A percentile compares a stretch with the other conserved stretches of the same genome.
Conservation (phyloP, 208 protist species). For the Trichomonas tenax region DNA sequence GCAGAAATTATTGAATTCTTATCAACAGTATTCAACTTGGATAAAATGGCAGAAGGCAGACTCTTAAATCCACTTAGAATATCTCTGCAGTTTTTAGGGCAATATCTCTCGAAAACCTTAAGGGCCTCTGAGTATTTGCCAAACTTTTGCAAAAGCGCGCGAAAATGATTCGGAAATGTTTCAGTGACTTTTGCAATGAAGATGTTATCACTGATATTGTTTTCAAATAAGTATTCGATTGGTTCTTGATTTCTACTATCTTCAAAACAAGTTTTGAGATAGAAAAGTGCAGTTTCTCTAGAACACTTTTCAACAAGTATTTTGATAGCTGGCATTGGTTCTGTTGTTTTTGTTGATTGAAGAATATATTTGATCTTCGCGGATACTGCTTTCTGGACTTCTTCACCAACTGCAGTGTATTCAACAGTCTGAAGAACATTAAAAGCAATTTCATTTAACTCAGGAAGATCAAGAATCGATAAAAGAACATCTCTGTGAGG, state of each 20-base stretch:
- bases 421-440: not conserved
- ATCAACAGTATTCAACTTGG: not conserved
- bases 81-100: not conserved
- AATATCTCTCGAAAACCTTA: not conserved
- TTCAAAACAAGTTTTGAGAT: not conserved
- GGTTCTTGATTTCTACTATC: not conserved
- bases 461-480: not conserved
- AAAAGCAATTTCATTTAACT: not conserved
- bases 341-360: not conserved
- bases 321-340: not conserved
- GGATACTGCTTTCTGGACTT: not conserved
- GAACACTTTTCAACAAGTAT: not conserved
- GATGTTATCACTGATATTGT: not conserved
- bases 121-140: not conserved
- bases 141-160: not conserved
- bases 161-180: not conserved
- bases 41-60: not conserved
- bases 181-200: not conserved
- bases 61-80: not conserved
- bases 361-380: not conserved
- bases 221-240: not conserved
- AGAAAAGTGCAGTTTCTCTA: not conserved
- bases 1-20: not conserved
- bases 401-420: not conserved
- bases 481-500: not conserved